Evolutionary conservation across 441 rosid genomes (phyloP), one percentile per base, ranked within the genome.

Genomic region (Populus trichocarpa): DNA sequence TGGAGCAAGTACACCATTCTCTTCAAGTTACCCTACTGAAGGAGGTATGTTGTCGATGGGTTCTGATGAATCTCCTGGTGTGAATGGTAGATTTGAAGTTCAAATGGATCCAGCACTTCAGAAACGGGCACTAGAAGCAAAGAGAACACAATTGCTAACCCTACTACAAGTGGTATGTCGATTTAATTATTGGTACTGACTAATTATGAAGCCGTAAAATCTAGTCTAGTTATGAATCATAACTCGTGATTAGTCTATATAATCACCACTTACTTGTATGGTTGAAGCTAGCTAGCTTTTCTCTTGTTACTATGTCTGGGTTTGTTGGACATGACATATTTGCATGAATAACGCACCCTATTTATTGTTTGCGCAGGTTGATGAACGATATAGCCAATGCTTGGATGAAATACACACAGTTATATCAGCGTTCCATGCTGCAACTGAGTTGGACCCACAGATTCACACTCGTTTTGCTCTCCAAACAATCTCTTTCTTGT

Each of bases 341-440:
- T 30, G 69, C 20, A 11, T 40, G 22, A 71, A 57, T 32, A 0
- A 28, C n/a, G 30, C 59, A 46, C 12, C 22, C 28, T 8, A 71
- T 66, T 26, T 26, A 32, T 40, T 38, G 35, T 20, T n/a, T n/a
- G 20, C 11, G 20, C 84, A 94, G 99, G 99, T 96, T 69, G 99
- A 96, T 77, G 96, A 91, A 67, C 87, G 85, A 74, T 91, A 91
- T 79, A 92, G 80, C 80, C 97, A 90, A 71, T 92, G 97, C 79
- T 73, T 90, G 84, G 97, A 90, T 75, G 98, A 96, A 87, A 86
- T 94, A 77, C 97, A 96, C 71, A 96, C 93, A 6, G 93, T 92
- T 74, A 77, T 96, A 78, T 94, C 97, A 20, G 97, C 99, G 2
- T 96, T 96, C 83, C 97, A 96, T 38, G 97, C 97, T 5, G 98